Percentiles rank a stretch among this genome's conserved stretches.
Evolutionary conservation across 306 rosid genomes (phyloP).

Genomic region (Ceratonia siliqua): DNA sequence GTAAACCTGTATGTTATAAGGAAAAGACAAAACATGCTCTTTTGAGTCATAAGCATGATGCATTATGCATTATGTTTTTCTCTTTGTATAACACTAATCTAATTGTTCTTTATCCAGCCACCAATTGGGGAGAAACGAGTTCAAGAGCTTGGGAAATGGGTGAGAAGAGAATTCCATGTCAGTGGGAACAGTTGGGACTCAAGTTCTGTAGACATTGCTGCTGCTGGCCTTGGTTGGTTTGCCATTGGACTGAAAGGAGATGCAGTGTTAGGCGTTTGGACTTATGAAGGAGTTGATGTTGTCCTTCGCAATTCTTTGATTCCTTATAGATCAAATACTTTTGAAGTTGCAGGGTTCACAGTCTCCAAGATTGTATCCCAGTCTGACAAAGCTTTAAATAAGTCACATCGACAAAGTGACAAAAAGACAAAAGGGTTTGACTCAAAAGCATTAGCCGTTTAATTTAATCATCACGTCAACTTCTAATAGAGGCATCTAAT

Average conservation of each 20-base stretch:
- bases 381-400: conserved; percentile 66
- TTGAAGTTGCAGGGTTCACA: conserved; percentile 81
- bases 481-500: conserved; percentile 25
- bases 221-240: conserved; percentile 93
- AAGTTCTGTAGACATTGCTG: conserved; percentile 82
- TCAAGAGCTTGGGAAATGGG: conserved; percentile 84
- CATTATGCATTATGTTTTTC: conserved; percentile 12
- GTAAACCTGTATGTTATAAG: neutral
- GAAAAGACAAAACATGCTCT: neutral
- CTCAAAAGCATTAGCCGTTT: conserved; percentile 26
- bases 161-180: conserved; percentile 60
- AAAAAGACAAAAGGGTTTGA: conserved; percentile 44
- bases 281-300: conserved; percentile 81
- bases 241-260: conserved; percentile 91
- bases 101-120: conserved; percentile 59
- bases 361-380: conserved; percentile 81
- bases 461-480: conserved; percentile 30
- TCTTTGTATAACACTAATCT: conserved; percentile 18
- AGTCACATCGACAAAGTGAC: conserved; percentile 40
- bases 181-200: conserved; percentile 87
- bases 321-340: conserved; percentile 62
- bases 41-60: conserved; percentile 17
- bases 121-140: conserved; percentile 76
- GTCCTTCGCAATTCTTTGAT: conserved; percentile 69
- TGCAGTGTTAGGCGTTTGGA: conserved; percentile 75